A percentile compares a stretch with the other conserved stretches of the same genome.
Conservation (phyloP, 805 yeast species). For the Hemisphaericaspora nanyangensis region DNA sequence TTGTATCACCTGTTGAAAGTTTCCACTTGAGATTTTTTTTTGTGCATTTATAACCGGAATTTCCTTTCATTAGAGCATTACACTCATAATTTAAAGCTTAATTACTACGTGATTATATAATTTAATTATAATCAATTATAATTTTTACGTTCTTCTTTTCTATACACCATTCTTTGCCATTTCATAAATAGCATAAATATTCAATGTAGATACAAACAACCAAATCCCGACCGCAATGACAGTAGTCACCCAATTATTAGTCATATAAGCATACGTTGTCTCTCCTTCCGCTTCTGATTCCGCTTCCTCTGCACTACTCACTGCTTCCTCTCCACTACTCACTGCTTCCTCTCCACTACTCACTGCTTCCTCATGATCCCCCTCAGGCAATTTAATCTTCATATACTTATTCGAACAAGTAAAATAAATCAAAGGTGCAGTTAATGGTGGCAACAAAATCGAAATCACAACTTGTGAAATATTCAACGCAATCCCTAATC, state of each 20-base stretch:
- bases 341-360: conserved; percentile 8
- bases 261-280: conserved; percentile 44
- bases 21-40: no score
- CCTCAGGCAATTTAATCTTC: conserved; percentile 45
- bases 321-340: conserved; percentile 2
- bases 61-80: no score
- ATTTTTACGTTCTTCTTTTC: neutral
- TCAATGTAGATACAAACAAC: conserved; percentile 68
- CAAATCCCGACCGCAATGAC: conserved; percentile 55
- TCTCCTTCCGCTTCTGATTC: conserved; percentile 10
- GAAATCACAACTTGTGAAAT: conserved; percentile 86
- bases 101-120: no score
- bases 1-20: no score
- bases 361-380: conserved; percentile 9
- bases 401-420: conserved; percentile 68
- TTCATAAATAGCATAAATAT: conserved; percentile 55
- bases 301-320: neutral
- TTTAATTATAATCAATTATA: no score
- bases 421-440: conserved; percentile 82
- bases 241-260: conserved; percentile 60
- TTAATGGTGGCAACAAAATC: conserved; percentile 73
- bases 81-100: no score
- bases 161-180: conserved; percentile 34
- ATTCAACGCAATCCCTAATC: conserved; percentile 69
- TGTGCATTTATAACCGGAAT: no score